A percentile compares a stretch with the other conserved stretches of the same genome.
Evolutionary conservation across 2,329 filamentous ascomycete species (phyloP).

Genomic region (Alternaria alternata): DNA sequence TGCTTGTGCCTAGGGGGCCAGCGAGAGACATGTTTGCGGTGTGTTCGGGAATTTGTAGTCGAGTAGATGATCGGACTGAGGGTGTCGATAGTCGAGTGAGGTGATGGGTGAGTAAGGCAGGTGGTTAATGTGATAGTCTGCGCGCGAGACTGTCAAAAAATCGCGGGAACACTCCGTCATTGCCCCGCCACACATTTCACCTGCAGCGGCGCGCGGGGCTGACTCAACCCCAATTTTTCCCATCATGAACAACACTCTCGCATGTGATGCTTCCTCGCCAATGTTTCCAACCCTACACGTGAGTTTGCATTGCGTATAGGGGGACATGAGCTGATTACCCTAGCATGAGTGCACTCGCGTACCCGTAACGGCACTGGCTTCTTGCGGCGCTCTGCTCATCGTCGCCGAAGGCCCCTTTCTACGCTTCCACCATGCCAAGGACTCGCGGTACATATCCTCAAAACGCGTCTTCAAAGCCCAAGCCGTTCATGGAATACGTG

Average conservation of each 20-base stretch:
- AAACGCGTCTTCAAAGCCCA: constrained; percentile 71
- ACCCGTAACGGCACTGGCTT: constrained; percentile 57
- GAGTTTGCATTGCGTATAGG: constrained; percentile 19
- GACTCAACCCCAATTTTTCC: constrained; percentile 46
- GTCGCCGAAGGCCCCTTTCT: constrained; percentile 56
- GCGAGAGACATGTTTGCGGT: constrained; percentile 46
- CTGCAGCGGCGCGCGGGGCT: constrained; percentile 38
- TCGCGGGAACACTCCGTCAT: constrained; percentile 37
- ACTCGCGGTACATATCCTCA: constrained; percentile 34
- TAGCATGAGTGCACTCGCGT: constrained; percentile 52
- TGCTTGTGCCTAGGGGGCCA: constrained; percentile 33
- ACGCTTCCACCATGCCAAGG: constrained; percentile 46
- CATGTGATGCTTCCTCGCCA: constrained; percentile 32
- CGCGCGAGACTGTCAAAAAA: constrained; percentile 25
- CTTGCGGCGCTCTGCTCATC: constrained; percentile 48
- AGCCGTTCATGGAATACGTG: constrained; percentile 75
- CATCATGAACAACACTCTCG: constrained; percentile 27
- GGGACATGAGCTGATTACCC: constrained; percentile 22
- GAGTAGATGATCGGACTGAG: neutral
- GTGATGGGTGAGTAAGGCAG: neutral
- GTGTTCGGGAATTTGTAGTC: neutral
- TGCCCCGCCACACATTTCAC: constrained; percentile 25
- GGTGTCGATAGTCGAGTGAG: neutral
- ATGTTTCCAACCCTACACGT: constrained; percentile 49
- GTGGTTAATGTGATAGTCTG: neutral